phyloP scores from a whole-genome alignment of 164 flowering plant genomes.

The Vitis cinerea region DNA sequence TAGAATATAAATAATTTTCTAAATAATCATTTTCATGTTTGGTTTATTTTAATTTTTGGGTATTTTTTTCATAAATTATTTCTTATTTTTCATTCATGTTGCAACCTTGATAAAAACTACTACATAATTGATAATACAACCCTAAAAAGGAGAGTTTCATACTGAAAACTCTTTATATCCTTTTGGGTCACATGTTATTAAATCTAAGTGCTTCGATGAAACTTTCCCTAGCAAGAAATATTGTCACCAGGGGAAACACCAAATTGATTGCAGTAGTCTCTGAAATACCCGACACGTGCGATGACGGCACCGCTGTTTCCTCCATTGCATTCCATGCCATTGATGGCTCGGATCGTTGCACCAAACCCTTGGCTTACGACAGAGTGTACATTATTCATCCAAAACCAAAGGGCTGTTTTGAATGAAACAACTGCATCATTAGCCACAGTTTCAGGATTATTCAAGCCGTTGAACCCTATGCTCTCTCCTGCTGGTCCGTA shows the following conservation, averaged over 20 bases:
- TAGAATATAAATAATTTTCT: too few species aligned
- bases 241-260: neutral
- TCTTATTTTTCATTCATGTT: too few species aligned
- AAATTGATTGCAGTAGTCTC: too few species aligned
- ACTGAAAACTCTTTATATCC: too few species aligned
- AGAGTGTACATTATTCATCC: conserved; percentile 16
- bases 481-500: conserved; percentile 21
- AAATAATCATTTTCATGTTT: too few species aligned
- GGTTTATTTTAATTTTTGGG: too few species aligned
- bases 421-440: conserved; percentile 2
- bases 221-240: neutral
- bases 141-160: too few species aligned
- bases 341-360: conserved; percentile 9
- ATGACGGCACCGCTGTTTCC: conserved; percentile 1
- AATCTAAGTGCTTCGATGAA: too few species aligned
- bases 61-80: too few species aligned
- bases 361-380: conserved; percentile 10
- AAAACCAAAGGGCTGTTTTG: conserved; percentile 14
- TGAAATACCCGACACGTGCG: neutral
- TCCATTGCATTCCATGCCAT: conserved; percentile 5
- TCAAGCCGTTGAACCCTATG: conserved; percentile 16
- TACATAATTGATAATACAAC: too few species aligned
- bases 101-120: too few species aligned
- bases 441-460: conserved; percentile 15
- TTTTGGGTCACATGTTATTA: too few species aligned